Evolutionary conservation across 768 basidiomycete species (phyloP).

Genomic region (Chlorophyllum brunneum): DNA sequence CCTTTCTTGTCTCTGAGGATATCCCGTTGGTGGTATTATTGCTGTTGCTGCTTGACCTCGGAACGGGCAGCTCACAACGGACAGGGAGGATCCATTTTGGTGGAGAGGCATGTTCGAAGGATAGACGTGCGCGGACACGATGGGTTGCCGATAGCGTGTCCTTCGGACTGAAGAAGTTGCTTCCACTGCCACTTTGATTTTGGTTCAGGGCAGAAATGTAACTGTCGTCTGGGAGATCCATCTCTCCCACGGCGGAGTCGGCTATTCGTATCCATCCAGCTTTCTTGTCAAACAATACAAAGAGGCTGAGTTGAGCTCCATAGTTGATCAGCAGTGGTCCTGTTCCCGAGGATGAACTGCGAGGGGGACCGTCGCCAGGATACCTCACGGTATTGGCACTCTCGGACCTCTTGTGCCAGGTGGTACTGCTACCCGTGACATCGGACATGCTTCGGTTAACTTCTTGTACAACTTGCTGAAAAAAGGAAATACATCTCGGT

Average conservation of each 20-base stretch:
- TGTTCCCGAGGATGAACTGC: not conserved
- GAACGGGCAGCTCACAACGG: conserved; percentile 42
- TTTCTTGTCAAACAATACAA: conserved; percentile 84
- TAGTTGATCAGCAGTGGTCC: conserved; percentile 38
- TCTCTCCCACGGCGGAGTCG: conserved; percentile 78
- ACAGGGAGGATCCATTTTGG: conserved; percentile 48
- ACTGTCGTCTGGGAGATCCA: conserved; percentile 54
- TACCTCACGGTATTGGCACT: conserved; percentile 36
- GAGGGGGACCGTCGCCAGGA: conserved; percentile 27
- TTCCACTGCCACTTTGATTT: conserved; percentile 11
- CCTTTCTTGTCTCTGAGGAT: conserved; percentile 37
- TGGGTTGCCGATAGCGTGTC: conserved; percentile 23
- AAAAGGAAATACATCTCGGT: conserved; percentile 64
- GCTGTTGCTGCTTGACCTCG: conserved; percentile 16
- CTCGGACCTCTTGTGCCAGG: conserved; percentile 38
- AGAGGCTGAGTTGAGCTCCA: conserved; percentile 73
- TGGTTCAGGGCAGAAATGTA: conserved; percentile 22
- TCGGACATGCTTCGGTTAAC: conserved; percentile 41
- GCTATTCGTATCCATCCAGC: conserved; percentile 78
- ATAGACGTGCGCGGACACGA: conserved; percentile 27
- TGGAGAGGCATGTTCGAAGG: conserved; percentile 22
- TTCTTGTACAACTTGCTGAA: conserved; percentile 64
- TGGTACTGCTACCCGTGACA: conserved; percentile 26
- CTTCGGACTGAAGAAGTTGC: conserved; percentile 24
- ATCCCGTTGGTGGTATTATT: conserved; percentile 13